These are phyloP conservation scores for Pseudopyrenochaeta lycopersici DNA, from an alignment of 2,329 filamentous ascomycete species.

Conservation along the genomic window DNA sequence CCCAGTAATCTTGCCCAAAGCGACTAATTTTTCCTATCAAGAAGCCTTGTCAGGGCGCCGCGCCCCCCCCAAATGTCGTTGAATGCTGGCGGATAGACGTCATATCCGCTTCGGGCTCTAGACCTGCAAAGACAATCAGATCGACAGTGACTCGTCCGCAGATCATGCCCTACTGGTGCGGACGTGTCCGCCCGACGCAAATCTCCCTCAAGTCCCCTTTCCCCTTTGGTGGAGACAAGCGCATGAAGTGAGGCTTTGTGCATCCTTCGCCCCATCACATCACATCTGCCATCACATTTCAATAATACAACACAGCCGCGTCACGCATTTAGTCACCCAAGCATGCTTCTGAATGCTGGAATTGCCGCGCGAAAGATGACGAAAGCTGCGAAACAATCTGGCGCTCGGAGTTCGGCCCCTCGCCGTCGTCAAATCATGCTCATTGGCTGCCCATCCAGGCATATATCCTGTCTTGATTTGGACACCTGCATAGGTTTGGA, in stretches of 20 bases:
- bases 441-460: constrained; percentile 15
- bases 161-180: constrained; percentile 9
- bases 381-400: constrained; percentile 1
- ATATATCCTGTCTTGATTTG: constrained; percentile 5
- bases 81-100: constrained; percentile 18
- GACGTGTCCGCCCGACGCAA: background rate
- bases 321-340: constrained; percentile 9
- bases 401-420: constrained; percentile 2
- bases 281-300: background rate
- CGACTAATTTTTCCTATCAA: constrained; percentile 10
- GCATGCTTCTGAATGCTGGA: too few relatives aligned
- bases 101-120: constrained; percentile 22
- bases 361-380: constrained; percentile 4
- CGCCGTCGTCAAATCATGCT: constrained; percentile 1
- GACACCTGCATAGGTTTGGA: constrained; percentile 12
- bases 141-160: constrained; percentile 24
- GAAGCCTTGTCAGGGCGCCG: constrained; percentile 2
- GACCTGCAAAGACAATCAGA: constrained; percentile 23
- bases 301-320: constrained; percentile 7
- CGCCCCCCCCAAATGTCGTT: constrained; percentile 4
- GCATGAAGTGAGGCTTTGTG: constrained; percentile 22
- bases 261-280: constrained; percentile 10
- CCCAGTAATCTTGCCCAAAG: constrained; percentile 9
- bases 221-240: background rate
- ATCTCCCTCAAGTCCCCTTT: background rate